Base-by-base conservation (phyloP, 192 early-diverging fungal genomes). In the Fimicolochytrium jonesii region DNA sequence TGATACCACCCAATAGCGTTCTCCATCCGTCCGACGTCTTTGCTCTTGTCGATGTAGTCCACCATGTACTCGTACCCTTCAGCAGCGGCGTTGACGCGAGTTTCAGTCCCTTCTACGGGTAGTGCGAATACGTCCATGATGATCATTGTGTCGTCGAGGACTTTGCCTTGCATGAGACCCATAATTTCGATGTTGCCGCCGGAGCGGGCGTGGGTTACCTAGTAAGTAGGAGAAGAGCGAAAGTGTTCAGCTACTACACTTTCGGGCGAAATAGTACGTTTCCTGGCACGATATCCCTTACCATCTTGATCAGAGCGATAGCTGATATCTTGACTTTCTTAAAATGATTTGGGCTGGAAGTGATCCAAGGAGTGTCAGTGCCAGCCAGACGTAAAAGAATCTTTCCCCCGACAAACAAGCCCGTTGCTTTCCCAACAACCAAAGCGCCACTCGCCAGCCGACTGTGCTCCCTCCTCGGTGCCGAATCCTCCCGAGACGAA, bases 41-140 rank as follows among this genome's bases (percentile, higher is more conserved):
- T 87, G 58, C 79, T 83, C 54, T 87, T 88, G 33, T 88, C 86
- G 61, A 90, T 78, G 69, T 95, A 96, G 56, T 91, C 78, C 9
- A 95, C 92, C 96, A 97, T 97, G 67, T 97, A 99, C 67, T 97
- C 96, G 77, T 97, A 90, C 20, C 89, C 92, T 61, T 99, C 90
- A 26, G 80, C 78, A 36, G 88, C 86, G 2, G 96, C 94, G 68
- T 90, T 99, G 23, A 97, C 96, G 35, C 95, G 77, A 5, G 96
- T 99, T 70, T 99, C 96, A 3, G 94, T 99, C 22, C 96, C 94
- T 71, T 99, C 96, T 5, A 99, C 96, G 6, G 96, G 96, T 37
- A 99, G 77, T 35, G 92, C 94, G 78, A 96, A 97, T 3, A 93
- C 88, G 60, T 99, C 96, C 87, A 99, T 90, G 23, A 99, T 84